Evolutionary conservation across 1,284 basidiomycete species (phyloP), one percentile per base, ranked within the genome.

Genomic region (Fomitopsis betulina): DNA sequence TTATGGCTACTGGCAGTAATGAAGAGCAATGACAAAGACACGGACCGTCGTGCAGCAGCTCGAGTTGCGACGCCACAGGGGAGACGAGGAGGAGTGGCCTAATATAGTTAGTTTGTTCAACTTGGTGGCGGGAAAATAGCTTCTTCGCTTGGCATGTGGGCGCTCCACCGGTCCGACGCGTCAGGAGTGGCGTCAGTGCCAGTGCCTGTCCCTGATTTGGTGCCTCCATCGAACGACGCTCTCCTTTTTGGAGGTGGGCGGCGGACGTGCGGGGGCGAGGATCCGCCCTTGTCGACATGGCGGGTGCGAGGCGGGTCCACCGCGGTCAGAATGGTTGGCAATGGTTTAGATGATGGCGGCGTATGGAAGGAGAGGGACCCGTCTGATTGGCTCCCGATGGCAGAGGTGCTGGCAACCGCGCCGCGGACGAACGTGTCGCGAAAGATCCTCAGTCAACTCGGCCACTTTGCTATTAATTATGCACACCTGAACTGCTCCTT

Each of bases 351-450:
- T 51, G 49, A 51, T 51, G 49, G 49, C 49, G 49, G 49, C 32
- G 35, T 51, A 51, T 51, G 49, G 32, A 51, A 17, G 27, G 4
- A 25, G 32, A 9, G 49, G 49, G 49, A 51, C 33, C 21, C 19
- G 32, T 51, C n/a, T 35, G 49, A 51, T 51, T 51, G 49, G 49
- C 33, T 51, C 3, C 49, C 32, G 49, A 37, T 27, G 25, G 32
- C n/a, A 19, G 49, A 47, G 40, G 27, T 35, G 52, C 39, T 55
- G 40, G 53, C 53, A 32, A 55, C 53, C 25, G 38, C 52, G 52
- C 52, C 50, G n/a, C 23, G 35, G 13, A 55, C 53, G 53, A 55
- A 55, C 53, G 53, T 55, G 53, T 55, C 23, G 38, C 23, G 37
- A 27, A 42, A 35, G 19, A 51, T 21, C 4, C 2, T 37, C 35